Evolutionary conservation across 108 stramenopile genomes (phyloP).

Genomic region (Phaeodactylum tricornutum): DNA sequence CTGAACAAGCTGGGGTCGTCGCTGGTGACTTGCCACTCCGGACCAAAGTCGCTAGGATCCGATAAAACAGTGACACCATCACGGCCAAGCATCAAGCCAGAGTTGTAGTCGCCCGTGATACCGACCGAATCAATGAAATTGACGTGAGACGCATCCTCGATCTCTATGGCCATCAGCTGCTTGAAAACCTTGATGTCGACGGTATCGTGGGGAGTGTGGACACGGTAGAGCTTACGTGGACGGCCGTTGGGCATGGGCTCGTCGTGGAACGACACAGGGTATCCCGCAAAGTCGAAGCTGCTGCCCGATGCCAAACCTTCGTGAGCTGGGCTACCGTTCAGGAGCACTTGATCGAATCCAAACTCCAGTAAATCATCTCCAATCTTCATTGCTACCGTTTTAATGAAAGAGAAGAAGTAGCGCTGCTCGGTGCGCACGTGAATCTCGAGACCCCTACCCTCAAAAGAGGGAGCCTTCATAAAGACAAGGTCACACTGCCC

Average conservation of each 20-base stretch:
- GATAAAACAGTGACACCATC: constrained; percentile 10
- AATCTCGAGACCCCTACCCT: constrained; percentile 13
- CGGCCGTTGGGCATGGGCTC: not conserved
- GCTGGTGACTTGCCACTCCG: constrained; percentile 8
- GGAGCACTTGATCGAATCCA: not conserved
- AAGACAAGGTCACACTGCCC: constrained; percentile 20
- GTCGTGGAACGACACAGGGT: not conserved
- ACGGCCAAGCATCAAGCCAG: constrained; percentile 11
- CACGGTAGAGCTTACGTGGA: constrained; percentile 1
- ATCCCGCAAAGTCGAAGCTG: constrained; percentile 2
- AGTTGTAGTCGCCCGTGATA: constrained; percentile 11
- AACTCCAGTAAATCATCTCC: constrained; percentile 13
- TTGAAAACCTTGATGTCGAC: constrained; percentile 12
- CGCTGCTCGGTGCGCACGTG: constrained; percentile 15
- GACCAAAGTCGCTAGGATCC: constrained; percentile 7
- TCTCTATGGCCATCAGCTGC: constrained; percentile 7
- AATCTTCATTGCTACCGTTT: constrained; percentile 10
- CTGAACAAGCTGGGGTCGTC: constrained; percentile 12
- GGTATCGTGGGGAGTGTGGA: constrained; percentile 6
- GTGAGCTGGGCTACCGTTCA: constrained; percentile 1
- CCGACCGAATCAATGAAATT: constrained; percentile 12
- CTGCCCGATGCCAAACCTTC: not conserved
- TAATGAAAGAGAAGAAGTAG: constrained; percentile 11
- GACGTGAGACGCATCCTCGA: not conserved
- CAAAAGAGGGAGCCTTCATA: constrained; percentile 3